These are phyloP conservation scores for Talaromyces stipitatus DNA, from an alignment of 495 filamentous ascomycete species.

Conservation along the genomic window DNA sequence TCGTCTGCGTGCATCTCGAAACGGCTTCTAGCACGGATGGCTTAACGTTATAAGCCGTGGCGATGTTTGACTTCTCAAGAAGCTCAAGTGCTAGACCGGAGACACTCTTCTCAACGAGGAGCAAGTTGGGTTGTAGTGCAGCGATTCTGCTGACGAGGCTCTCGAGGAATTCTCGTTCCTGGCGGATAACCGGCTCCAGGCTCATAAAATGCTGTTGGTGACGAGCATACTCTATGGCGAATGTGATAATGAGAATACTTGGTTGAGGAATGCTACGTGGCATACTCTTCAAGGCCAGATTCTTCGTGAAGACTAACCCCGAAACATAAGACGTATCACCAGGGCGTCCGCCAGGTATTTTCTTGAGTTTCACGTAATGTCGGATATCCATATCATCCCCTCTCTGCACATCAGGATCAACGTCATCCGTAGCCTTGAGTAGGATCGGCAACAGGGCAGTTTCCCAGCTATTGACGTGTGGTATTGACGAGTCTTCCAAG, in stretches of 20 bases:
- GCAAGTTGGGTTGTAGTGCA: slow-evolving; percentile 70
- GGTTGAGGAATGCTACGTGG: slow-evolving; percentile 75
- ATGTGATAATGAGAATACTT: slow-evolving; percentile 86
- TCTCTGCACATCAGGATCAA: slow-evolving; percentile 80
- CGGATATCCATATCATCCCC: slow-evolving; percentile 96
- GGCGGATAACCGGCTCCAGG: slow-evolving; percentile 89
- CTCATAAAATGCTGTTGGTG: slow-evolving; percentile 98
- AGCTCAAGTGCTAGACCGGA: slow-evolving; percentile 85
- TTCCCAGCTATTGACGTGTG: slow-evolving; percentile 74
- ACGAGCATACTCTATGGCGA: slow-evolving; percentile 92
- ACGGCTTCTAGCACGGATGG: slow-evolving; percentile 91
- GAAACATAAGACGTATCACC: slow-evolving; percentile 92
- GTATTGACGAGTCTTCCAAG: slow-evolving; percentile 65
- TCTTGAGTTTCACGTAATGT: slow-evolving; percentile 98
- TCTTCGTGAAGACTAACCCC: slow-evolving; percentile 94
- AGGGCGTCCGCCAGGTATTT: slow-evolving; percentile 82
- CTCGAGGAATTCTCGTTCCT: slow-evolving; percentile 89
- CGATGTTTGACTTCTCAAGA: slow-evolving; percentile 78
- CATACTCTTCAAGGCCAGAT: slow-evolving; percentile 94
- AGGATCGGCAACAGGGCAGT: slow-evolving; percentile 86
- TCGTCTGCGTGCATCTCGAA: slow-evolving; percentile 79
- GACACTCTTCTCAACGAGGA: slow-evolving; percentile 85
- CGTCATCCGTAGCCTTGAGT: slow-evolving; percentile 85
- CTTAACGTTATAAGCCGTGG: slow-evolving; percentile 94
- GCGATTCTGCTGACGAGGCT: slow-evolving; percentile 91